Evolutionary conservation across 1,139 yeast species (phyloP).

Genomic region (Torulaspora globosa): DNA sequence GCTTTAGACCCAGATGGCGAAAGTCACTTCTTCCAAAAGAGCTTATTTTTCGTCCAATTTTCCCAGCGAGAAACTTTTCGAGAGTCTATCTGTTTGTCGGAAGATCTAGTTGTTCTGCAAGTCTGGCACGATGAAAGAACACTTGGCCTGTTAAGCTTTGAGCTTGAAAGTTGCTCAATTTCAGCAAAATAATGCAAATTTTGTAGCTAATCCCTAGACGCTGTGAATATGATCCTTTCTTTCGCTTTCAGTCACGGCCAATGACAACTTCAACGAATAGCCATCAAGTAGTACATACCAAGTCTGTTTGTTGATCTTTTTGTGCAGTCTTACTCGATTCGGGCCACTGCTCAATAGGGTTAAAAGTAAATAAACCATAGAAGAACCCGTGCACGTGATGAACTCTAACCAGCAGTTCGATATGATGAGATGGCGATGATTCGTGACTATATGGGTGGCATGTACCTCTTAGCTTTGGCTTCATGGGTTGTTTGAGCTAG

Average conservation of each 20-base stretch:
- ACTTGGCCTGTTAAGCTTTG: not conserved
- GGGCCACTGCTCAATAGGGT: conserved; percentile 7
- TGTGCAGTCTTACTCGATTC: conserved; percentile 9
- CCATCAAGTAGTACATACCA: conserved; percentile 3
- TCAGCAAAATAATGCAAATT: conserved; percentile 1
- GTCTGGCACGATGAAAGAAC: not conserved
- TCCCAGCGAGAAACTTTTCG: not conserved
- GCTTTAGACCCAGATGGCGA: not conserved
- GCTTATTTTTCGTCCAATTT: not conserved
- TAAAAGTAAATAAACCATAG: conserved; percentile 4
- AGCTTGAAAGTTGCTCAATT: not conserved
- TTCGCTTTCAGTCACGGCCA: not conserved
- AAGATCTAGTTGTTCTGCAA: not conserved
- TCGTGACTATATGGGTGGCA: not conserved
- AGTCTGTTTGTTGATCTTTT: conserved; percentile 8
- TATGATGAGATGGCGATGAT: not conserved
- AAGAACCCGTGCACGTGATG: not conserved
- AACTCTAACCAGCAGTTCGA: not conserved
- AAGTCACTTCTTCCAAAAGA: not conserved
- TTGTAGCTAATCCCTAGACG: not conserved
- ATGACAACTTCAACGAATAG: conserved; percentile 1
- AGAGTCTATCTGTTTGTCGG: not conserved
- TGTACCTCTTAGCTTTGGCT: not conserved
- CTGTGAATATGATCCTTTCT: not conserved
- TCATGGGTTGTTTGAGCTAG: no score